Percentiles rank a stretch among this genome's conserved stretches.
phyloP scores from a whole-genome alignment of 768 basidiomycete genomes.

The Leccinum incarnatum region DNA sequence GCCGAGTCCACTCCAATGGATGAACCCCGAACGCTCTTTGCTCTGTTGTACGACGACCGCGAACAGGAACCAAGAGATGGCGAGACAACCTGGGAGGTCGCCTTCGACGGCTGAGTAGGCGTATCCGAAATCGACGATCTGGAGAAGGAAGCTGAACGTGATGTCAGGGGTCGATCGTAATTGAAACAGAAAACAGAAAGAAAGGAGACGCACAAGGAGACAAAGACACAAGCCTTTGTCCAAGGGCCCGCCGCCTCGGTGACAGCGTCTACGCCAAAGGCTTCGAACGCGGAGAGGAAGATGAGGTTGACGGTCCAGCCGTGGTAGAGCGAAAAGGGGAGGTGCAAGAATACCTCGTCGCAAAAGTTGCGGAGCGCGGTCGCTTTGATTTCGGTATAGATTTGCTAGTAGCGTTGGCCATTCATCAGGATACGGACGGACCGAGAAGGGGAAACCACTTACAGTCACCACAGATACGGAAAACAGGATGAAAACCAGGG shows the following conservation, averaged over 20 bases:
- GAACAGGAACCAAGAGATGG: slow-evolving; percentile 64
- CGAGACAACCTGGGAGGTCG: slow-evolving; percentile 65
- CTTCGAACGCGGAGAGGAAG: slow-evolving; percentile 55
- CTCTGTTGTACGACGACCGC: slow-evolving; percentile 58
- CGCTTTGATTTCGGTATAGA: slow-evolving; percentile 65
- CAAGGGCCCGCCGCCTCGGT: slow-evolving; percentile 51
- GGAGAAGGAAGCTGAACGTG: slow-evolving; percentile 48
- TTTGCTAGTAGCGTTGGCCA: slow-evolving; percentile 39
- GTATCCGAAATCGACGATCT: slow-evolving; percentile 58
- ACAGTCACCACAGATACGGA: slow-evolving; percentile 53
- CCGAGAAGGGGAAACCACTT: neutral
- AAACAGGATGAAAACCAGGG: slow-evolving; percentile 41
- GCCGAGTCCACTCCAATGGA: slow-evolving; percentile 66
- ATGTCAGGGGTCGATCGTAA: neutral
- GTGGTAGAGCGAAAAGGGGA: slow-evolving; percentile 71
- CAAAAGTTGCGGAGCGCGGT: slow-evolving; percentile 45
- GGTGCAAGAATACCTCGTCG: slow-evolving; percentile 67
- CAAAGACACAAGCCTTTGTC: slow-evolving; percentile 63
- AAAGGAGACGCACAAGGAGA: slow-evolving; percentile 43
- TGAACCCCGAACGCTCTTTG: slow-evolving; percentile 44
- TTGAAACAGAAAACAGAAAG: neutral
- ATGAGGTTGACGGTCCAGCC: slow-evolving; percentile 56
- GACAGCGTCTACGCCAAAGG: slow-evolving; percentile 57
- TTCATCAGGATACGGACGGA: neutral
- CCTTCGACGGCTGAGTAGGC: slow-evolving; percentile 64